Base-by-base conservation (phyloP, 1,284 basidiomycete species). In the Coniferiporia sulphurascens region DNA sequence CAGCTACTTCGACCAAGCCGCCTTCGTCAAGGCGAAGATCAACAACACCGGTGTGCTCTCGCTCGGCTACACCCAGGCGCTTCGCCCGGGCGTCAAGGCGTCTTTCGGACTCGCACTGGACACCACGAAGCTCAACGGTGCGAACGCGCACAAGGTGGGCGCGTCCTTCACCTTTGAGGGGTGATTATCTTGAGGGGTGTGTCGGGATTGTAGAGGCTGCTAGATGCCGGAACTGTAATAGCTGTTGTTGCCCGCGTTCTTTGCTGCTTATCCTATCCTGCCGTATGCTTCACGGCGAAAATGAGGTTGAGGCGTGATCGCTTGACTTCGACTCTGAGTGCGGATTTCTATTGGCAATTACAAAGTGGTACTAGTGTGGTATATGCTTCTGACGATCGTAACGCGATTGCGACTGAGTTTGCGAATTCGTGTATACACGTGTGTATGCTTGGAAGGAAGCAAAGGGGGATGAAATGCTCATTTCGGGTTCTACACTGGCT, bases 11-110 rank as follows among this genome's bases (percentile, higher is more conserved):
- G 94, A 97, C 79, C 77, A 83, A 58, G 87, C 93, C 68, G 89
- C 94, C 21, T 97, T 93, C 71, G 82, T 97, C 80, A 97, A 99
- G 85, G 93, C 94, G 70, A 99, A 99, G 86, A 96, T 99, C 80
- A 98, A 97, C 87, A 96, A 96, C 80, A 75, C 86, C 65, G 95
- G 95, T 81, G 83, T 95, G 70, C 83, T 97, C 66, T 88, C 85
- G 68, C 85, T 95, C 66, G 91, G 86, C 67, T 95, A 96, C 83
- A 95, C 93, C 54, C 95, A 97, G 79, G 78, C 85, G 48, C 90
- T 98, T 70, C 88, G 95, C 68, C 95, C 95, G 55, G 96, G 96
- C 71, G 94, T 99, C 72, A 95, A 93, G 77, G 92, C 93, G 60
- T 85, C 90, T 63, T 95, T 98, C 76, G 94, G 95, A 78, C 83